Percentiles rank a stretch among this genome's conserved stretches.
These are phyloP conservation scores for Cantharellus cinnabarinus DNA, from an alignment of 768 basidiomycete species.

Conservation along the genomic window DNA sequence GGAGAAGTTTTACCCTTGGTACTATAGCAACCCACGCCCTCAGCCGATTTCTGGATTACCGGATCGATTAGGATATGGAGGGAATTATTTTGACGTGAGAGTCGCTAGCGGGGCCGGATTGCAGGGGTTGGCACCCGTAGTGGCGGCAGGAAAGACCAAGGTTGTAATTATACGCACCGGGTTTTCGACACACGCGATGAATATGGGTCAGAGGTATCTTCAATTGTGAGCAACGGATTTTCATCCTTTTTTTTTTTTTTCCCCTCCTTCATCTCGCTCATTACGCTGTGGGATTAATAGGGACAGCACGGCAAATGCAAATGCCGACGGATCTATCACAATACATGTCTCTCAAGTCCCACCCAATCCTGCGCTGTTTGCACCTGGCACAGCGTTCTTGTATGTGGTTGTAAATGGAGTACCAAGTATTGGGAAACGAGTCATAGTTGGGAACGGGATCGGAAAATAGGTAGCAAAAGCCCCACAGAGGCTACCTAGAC, in stretches of 20 bases:
- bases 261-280: not conserved
- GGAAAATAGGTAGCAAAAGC: conserved; percentile 14
- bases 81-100: conserved; percentile 44
- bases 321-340: conserved; percentile 28
- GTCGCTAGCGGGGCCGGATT: conserved; percentile 33
- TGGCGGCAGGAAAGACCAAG: conserved; percentile 24
- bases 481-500: not conserved
- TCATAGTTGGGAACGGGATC: no score
- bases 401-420: no score
- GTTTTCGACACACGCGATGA: conserved; percentile 64
- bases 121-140: conserved; percentile 18
- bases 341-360: conserved; percentile 47
- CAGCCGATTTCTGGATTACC: conserved; percentile 34
- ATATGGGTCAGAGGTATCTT: conserved; percentile 59
- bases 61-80: conserved; percentile 48
- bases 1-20: conserved; percentile 58
- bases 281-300: conserved; percentile 8
- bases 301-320: conserved; percentile 36
- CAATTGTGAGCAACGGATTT: conserved; percentile 23
- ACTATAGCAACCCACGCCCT: conserved; percentile 39
- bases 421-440: no score
- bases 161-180: conserved; percentile 46
- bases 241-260: not conserved
- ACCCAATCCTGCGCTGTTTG: conserved; percentile 25
- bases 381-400: no score